A percentile compares a stretch with the other conserved stretches of the same genome.
Evolutionary conservation across 345 rosid species (phyloP).

Genomic region (Psidium friedrichsthalianum): DNA sequence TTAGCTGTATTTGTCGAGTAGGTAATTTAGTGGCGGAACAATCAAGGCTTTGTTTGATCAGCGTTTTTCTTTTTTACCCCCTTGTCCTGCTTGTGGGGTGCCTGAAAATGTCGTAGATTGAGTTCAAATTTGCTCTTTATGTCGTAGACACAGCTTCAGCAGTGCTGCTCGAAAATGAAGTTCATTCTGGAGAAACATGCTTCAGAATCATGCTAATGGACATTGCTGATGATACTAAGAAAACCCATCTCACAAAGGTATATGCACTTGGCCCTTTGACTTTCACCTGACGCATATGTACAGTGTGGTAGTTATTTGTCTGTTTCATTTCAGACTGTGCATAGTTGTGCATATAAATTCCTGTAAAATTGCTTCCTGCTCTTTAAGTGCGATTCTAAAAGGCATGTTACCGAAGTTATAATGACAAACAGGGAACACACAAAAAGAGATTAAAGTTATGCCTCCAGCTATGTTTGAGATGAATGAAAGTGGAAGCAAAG

Average conservation of each 20-base stretch:
- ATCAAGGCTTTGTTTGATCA: too few species aligned
- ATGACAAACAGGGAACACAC: not conserved
- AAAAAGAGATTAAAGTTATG: not conserved
- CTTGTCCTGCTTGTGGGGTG: too few species aligned
- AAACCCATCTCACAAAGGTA: slow-evolving; percentile 56
- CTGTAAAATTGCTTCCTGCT: not conserved
- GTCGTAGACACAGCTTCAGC: slow-evolving; percentile 5
- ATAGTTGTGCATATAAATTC: not conserved
- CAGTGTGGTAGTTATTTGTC: not conserved
- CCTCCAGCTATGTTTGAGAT: not conserved
- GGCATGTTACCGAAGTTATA: not conserved
- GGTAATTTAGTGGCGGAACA: too few species aligned
- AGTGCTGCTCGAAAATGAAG: slow-evolving; percentile 6
- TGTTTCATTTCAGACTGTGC: not conserved
- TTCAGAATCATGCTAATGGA: slow-evolving; percentile 69
- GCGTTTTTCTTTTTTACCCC: too few species aligned
- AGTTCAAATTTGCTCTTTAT: too few species aligned
- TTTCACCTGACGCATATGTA: not conserved
- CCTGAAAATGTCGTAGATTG: too few species aligned
- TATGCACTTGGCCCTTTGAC: not conserved
- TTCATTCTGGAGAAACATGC: slow-evolving; percentile 13
- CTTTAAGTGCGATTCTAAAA: not conserved
- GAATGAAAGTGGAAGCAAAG: not conserved
- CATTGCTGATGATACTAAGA: slow-evolving; percentile 60
- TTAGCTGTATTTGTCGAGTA: too few species aligned